Conservation (phyloP, 2,329 filamentous ascomycete species). For the Xylaria sp. region DNA sequence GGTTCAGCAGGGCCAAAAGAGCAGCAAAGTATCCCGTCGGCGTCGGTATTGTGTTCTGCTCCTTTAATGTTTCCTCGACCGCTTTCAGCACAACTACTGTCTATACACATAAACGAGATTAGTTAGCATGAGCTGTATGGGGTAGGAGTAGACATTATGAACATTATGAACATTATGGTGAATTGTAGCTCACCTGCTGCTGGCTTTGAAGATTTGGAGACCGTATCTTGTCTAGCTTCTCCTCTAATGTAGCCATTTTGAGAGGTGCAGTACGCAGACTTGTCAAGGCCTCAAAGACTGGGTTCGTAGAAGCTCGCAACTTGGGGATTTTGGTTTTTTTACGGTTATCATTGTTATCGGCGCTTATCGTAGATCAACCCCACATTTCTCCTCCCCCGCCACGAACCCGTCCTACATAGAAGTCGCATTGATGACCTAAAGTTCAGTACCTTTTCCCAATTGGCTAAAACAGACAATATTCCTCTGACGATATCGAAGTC, state of each 20-base stretch:
- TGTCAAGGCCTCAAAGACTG: constrained; percentile 24
- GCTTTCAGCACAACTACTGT: constrained; percentile 87
- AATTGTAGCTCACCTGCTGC: constrained; percentile 73
- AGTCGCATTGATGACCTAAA: background rate
- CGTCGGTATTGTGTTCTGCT: constrained; percentile 84
- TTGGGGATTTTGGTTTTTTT: constrained; percentile 42
- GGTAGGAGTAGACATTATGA: too few species aligned
- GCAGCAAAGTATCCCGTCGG: constrained; percentile 95
- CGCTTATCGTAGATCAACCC: constrained; percentile 45
- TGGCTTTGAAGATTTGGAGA: constrained; percentile 96
- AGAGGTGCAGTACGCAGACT: constrained; percentile 39
- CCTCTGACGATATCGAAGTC: background rate
- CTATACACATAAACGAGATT: constrained; percentile 55
- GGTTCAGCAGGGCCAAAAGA: constrained; percentile 85
- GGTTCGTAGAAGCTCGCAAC: constrained; percentile 25
- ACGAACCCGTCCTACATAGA: background rate
- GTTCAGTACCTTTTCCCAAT: background rate
- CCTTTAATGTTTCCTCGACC: constrained; percentile 90
- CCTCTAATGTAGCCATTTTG: constrained; percentile 72
- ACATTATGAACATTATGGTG: background rate
- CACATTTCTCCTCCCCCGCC: constrained; percentile 43
- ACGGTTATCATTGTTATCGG: constrained; percentile 43
- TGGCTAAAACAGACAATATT: background rate
- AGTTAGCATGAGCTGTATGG: constrained; percentile 20
- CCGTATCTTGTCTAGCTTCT: constrained; percentile 97